phyloP scores from a whole-genome alignment of 129 eudicot species.

The Flaveria bidentis region DNA sequence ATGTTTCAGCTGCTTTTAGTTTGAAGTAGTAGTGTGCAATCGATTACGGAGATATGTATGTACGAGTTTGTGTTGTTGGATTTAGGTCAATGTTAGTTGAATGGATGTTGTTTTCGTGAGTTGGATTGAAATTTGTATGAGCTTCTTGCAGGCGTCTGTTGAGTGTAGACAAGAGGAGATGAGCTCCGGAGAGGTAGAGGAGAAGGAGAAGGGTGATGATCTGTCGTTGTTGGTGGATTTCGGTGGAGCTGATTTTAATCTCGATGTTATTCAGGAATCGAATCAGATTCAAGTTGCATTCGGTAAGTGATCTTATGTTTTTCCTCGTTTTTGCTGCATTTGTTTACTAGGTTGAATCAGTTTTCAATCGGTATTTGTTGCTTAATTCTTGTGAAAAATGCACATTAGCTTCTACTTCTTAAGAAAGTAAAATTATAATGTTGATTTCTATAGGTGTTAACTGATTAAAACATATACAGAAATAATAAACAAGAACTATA shows the following conservation, averaged over 20 bases:
- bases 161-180: conserved; percentile 55
- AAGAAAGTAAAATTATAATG: background rate
- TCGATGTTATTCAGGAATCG: conserved; percentile 32
- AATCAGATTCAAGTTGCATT: conserved; percentile 40
- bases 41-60: background rate
- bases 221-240: conserved; percentile 59
- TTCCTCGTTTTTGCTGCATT: background rate
- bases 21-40: too few relatives aligned
- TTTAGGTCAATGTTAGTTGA: conserved; percentile 30
- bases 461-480: background rate
- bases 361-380: background rate
- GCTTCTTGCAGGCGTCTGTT: conserved; percentile 56
- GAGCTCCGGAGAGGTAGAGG: conserved; percentile 34
- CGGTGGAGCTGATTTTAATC: conserved; percentile 36
- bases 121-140: background rate
- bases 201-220: conserved; percentile 60
- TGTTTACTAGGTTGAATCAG: background rate
- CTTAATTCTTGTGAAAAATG: background rate
- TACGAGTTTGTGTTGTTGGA: conserved; percentile 4
- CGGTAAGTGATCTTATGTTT: conserved; percentile 31
- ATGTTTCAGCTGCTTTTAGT: too few relatives aligned
- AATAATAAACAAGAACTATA: too few relatives aligned
- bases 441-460: background rate
- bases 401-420: background rate
- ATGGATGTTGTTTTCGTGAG: background rate